Evolutionary conservation across 495 filamentous ascomycete species (phyloP), one percentile per base, ranked within the genome.

Genomic region (Alectoria sarmentosa): DNA sequence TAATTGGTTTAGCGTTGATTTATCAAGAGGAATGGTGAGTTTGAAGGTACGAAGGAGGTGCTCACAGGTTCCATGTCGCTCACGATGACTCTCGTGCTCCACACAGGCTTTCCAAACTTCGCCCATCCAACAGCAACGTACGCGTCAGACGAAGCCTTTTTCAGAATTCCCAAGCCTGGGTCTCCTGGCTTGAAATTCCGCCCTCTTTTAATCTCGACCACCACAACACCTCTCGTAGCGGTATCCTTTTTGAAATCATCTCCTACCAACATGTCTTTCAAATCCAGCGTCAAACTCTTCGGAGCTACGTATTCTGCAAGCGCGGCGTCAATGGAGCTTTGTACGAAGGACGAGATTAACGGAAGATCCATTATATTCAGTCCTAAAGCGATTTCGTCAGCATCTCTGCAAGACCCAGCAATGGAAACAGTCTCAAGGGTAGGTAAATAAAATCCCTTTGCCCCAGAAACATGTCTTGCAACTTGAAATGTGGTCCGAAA

Each of bases 181-280:
- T 91, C 88, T 5, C 85, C 87, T 63, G 83, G 79, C 68, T 88
- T 88, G 73, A 91, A 89, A 21, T 79, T 84, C 38, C 75, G 78
- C 0, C 86, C 88, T 21, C 77, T 74, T 68, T 84, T 84, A 65
- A 90, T 86, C 55, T 77, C 78, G 23, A 90, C 78, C 56, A 85
- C 75, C 2, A 91, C 61, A 1, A 88, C 82, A n/a, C 88, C 88
- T 26, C 85, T 77, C 17, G 83, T 77, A 41, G 74, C 70, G 4
- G 86, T 87, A 66, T 90, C 86, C 71, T 88, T 88, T 72, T 90
- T 91, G 73, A 86, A 88, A 66, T 90, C 88, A 58, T 89, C 87
- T 30, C 88, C 88, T 1, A 88, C 77, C 1, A 91, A 74, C 83
- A 91, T 89, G 63, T 87, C 85, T 70, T 88, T 87, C 26, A 91